phyloP scores from a whole-genome alignment of 2,329 filamentous ascomycete genomes.

The Neofusicoccum ribis region DNA sequence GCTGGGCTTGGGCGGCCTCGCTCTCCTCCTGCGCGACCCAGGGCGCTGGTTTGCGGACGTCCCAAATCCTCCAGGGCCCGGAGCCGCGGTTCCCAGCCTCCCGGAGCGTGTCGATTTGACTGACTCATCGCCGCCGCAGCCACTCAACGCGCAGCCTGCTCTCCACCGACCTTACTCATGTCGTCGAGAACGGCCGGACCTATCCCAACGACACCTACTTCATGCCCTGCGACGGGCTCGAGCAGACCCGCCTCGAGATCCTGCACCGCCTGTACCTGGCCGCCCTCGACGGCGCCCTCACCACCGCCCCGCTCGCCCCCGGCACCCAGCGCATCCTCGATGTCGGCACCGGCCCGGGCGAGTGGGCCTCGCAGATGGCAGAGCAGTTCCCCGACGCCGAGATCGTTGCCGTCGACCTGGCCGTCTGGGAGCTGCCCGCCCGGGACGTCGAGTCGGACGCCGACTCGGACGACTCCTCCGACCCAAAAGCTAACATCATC shows the following conservation, averaged over 20 bases:
- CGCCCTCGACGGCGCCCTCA: slow-evolving; percentile 37
- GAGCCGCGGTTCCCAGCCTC: slow-evolving; percentile 12
- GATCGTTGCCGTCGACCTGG: slow-evolving; percentile 51
- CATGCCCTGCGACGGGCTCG: slow-evolving; percentile 67
- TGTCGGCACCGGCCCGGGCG: slow-evolving; percentile 51
- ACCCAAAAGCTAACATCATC: slow-evolving; percentile 21
- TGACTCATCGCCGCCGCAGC: slow-evolving; percentile 12
- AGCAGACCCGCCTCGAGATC: slow-evolving; percentile 63
- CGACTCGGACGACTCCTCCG: slow-evolving; percentile 34
- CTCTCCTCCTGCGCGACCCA: neutral
- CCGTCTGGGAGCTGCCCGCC: slow-evolving; percentile 51
- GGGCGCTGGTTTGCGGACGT: neutral
- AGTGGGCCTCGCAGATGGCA: slow-evolving; percentile 52
- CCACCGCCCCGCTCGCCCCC: slow-evolving; percentile 33
- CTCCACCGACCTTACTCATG: slow-evolving; percentile 55
- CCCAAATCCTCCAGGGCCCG: slow-evolving; percentile 9
- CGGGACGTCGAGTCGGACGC: slow-evolving; percentile 19
- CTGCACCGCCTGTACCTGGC: slow-evolving; percentile 63
- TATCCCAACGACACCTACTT: slow-evolving; percentile 64
- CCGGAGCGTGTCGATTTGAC: slow-evolving; percentile 8
- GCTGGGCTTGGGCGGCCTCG: neutral
- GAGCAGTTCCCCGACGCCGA: slow-evolving; percentile 44
- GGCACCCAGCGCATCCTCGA: slow-evolving; percentile 35
- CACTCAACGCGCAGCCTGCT: slow-evolving; percentile 39
- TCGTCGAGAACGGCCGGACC: slow-evolving; percentile 60